phyloP scores from a whole-genome alignment of 148 eudicot species.

The Euryodendron excelsum region DNA sequence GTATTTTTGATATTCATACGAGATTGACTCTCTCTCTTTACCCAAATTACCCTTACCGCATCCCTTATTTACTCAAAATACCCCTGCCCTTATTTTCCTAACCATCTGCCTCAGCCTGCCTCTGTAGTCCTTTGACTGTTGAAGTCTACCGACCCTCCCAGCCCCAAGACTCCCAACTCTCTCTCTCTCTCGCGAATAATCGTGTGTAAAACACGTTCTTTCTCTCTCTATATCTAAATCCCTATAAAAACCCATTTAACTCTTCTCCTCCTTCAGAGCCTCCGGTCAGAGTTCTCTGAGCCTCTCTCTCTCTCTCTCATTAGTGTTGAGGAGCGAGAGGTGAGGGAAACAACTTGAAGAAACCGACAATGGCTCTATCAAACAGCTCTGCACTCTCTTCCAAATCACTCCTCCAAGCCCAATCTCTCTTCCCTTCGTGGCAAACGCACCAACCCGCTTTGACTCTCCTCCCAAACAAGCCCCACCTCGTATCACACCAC shows the following conservation, averaged over 20 bases:
- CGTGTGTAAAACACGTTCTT: neutral
- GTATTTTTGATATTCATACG: too few relatives aligned
- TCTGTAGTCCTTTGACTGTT: neutral
- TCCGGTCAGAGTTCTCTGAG: neutral
- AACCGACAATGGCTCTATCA: slow-evolving; percentile 11
- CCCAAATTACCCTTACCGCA: neutral
- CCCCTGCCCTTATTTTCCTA: neutral
- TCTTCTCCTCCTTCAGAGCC: neutral
- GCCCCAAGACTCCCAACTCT: too few relatives aligned
- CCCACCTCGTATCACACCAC: neutral
- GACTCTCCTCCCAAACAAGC: neutral
- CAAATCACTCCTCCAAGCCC: slow-evolving; percentile 17
- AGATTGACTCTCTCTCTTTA: neutral
- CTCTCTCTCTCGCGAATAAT: neutral
- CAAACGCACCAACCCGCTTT: neutral
- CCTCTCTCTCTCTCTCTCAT: neutral
- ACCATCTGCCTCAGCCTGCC: neutral
- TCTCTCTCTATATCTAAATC: neutral
- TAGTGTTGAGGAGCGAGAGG: neutral
- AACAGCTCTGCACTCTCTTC: slow-evolving; percentile 7
- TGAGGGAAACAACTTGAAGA: neutral
- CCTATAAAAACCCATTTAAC: neutral
- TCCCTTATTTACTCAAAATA: neutral
- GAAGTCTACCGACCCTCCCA: neutral
- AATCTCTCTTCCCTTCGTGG: slow-evolving; percentile 9